A percentile compares a stretch with the other conserved stretches of the same genome.
phyloP scores from a whole-genome alignment of 768 basidiomycete species.

The Agaricus sinodeliciosus region DNA sequence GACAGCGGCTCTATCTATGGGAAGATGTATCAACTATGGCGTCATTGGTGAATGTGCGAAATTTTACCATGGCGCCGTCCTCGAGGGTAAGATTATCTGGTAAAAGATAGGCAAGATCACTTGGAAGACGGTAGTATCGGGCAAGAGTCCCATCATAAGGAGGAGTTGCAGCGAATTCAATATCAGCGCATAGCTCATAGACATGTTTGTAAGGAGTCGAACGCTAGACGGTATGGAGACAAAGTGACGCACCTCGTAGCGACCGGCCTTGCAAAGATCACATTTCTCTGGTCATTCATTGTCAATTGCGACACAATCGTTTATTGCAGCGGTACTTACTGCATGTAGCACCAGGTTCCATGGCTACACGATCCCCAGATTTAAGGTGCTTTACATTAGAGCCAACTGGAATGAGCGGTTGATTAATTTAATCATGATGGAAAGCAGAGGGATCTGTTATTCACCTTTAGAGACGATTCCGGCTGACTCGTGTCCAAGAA shows the following conservation, averaged over 20 bases:
- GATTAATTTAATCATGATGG: not conserved
- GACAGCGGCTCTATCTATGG: slow-evolving; percentile 88
- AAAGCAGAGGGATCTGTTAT: not conserved
- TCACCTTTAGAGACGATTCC: slow-evolving; percentile 69
- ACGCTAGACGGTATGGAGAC: slow-evolving; percentile 26
- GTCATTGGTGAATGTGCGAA: not conserved
- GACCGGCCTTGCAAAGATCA: slow-evolving; percentile 76
- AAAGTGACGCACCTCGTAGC: slow-evolving; percentile 59
- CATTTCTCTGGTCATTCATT: slow-evolving; percentile 40
- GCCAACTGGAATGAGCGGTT: slow-evolving; percentile 46
- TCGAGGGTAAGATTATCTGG: slow-evolving; percentile 83
- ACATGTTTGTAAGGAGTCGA: not conserved
- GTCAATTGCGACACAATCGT: not conserved
- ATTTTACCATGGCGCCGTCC: slow-evolving; percentile 85
- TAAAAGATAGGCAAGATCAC: slow-evolving; percentile 77
- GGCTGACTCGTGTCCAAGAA: slow-evolving; percentile 91
- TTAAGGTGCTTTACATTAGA: slow-evolving; percentile 68
- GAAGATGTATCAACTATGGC: not conserved
- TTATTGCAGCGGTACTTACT: slow-evolving; percentile 27
- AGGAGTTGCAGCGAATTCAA: slow-evolving; percentile 89
- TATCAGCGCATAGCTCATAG: slow-evolving; percentile 72
- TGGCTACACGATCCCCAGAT: slow-evolving; percentile 80
- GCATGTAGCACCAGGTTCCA: slow-evolving; percentile 89
- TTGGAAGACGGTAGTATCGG: slow-evolving; percentile 82
- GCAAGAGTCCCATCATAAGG: slow-evolving; percentile 88